Percentiles rank a stretch among this genome's conserved stretches.
These are phyloP conservation scores for Beta vulgaris DNA, from an alignment of 148 eudicot species.

Conservation along the genomic window DNA sequence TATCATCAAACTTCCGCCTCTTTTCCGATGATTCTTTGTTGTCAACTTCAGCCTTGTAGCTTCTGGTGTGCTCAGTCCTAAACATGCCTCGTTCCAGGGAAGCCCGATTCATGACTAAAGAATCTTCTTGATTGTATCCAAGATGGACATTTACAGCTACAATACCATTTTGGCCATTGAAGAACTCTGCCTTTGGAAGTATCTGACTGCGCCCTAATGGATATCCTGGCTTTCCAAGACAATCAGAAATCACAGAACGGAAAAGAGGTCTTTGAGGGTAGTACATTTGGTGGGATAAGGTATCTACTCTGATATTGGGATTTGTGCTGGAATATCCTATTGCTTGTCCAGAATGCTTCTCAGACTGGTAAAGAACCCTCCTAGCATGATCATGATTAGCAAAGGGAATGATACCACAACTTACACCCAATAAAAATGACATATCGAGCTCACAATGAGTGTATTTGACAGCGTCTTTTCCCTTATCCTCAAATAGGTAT, in stretches of 20 bases:
- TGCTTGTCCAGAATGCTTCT: constrained; percentile 92
- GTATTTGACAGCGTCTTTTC: constrained; percentile 44
- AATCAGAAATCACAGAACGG: constrained; percentile 64
- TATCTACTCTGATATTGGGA: constrained; percentile 74
- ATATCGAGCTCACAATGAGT: constrained; percentile 94
- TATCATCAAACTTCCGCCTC: constrained; percentile 53
- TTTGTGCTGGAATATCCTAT: constrained; percentile 80
- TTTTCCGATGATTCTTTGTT: constrained; percentile 57
- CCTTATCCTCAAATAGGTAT: constrained; percentile 52
- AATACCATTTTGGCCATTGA: constrained; percentile 91
- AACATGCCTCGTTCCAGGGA: constrained; percentile 99
- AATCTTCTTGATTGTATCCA: constrained; percentile 97
- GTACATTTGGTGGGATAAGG: constrained; percentile 70
- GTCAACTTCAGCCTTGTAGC: constrained; percentile 85
- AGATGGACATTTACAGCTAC: constrained; percentile 95
- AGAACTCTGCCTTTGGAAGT: constrained; percentile 65
- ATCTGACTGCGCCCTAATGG: constrained; percentile 40
- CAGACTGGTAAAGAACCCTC: constrained; percentile 87
- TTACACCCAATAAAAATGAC: constrained; percentile 77
- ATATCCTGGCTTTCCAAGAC: constrained; percentile 63
- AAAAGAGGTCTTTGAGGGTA: constrained; percentile 93
- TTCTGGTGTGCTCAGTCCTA: constrained; percentile 78
- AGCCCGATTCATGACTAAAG: constrained; percentile 87
- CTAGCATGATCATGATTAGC: constrained; percentile 95
- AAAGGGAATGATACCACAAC: constrained; percentile 86